A percentile compares a stretch with the other conserved stretches of the same genome.
Conservation (phyloP, 345 rosid species). For the Ailanthus altissimus region DNA sequence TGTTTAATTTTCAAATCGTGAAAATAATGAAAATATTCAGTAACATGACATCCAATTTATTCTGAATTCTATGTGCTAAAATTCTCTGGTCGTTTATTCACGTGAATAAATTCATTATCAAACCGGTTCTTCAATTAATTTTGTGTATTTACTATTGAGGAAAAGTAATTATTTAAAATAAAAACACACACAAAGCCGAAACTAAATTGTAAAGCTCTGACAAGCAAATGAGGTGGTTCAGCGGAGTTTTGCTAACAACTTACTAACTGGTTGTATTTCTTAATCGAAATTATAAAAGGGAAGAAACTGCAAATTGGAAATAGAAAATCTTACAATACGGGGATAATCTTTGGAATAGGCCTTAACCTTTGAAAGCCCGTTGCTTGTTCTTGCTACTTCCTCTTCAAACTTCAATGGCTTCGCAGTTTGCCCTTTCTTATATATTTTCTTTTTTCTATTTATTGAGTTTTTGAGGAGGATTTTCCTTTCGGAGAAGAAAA, state of each 20-base stretch:
- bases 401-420: not conserved
- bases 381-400: not conserved
- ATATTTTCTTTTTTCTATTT: not conserved
- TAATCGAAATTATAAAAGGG: not conserved
- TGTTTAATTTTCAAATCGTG: no score
- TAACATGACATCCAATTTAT: not conserved
- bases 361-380: not conserved
- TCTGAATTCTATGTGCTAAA: not conserved
- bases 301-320: not conserved
- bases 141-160: not conserved
- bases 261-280: not conserved
- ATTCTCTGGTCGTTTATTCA: not conserved
- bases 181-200: not conserved
- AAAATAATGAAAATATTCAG: not conserved
- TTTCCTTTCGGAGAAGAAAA: not conserved
- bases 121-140: conserved; percentile 4
- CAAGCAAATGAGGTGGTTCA: not conserved
- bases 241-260: not conserved
- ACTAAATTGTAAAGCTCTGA: not conserved
- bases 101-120: not conserved
- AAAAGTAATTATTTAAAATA: not conserved
- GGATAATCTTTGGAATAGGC: not conserved
- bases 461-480: not conserved
- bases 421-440: not conserved
- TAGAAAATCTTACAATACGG: not conserved